phyloP scores from a whole-genome alignment of 2,329 filamentous ascomycete species.

The Arthrinium phaeospermum region DNA sequence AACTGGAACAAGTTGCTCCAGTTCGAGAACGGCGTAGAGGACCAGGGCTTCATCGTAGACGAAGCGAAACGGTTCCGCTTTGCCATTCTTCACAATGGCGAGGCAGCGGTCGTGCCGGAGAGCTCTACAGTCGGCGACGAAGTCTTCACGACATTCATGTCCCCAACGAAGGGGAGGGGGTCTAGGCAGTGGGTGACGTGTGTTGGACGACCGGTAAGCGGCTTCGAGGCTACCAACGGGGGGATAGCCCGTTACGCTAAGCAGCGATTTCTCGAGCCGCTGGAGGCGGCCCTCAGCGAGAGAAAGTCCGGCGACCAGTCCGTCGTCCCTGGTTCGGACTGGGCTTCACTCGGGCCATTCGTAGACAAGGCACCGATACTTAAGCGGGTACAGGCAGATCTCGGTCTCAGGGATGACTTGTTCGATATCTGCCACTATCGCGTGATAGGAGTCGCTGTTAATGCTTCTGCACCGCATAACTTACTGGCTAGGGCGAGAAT shows the following conservation, averaged over 20 bases:
- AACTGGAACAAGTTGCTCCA: neutral
- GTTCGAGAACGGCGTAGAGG: neutral
- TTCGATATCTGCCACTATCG: neutral
- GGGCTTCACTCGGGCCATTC: neutral
- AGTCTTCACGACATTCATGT: neutral
- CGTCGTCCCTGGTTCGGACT: no score
- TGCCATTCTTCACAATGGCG: neutral
- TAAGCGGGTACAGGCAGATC: neutral
- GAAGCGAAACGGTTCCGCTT: neutral
- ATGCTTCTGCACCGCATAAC: neutral
- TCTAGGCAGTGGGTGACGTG: neutral
- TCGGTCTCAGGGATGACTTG: neutral
- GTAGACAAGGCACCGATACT: neutral
- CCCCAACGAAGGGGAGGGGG: no score
- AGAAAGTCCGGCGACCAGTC: no score
- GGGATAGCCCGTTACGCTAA: neutral
- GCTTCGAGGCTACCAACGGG: neutral
- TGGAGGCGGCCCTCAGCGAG: no score
- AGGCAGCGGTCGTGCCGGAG: neutral
- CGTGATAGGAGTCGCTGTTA: neutral
- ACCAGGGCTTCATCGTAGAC: neutral
- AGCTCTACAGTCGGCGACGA: neutral
- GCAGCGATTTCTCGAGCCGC: neutral
- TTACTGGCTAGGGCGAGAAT: neutral
- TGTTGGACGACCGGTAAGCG: neutral